These are phyloP conservation scores for Skeletonema menzelii DNA, from an alignment of 108 stramenopile genomes.

Conservation along the genomic window DNA sequence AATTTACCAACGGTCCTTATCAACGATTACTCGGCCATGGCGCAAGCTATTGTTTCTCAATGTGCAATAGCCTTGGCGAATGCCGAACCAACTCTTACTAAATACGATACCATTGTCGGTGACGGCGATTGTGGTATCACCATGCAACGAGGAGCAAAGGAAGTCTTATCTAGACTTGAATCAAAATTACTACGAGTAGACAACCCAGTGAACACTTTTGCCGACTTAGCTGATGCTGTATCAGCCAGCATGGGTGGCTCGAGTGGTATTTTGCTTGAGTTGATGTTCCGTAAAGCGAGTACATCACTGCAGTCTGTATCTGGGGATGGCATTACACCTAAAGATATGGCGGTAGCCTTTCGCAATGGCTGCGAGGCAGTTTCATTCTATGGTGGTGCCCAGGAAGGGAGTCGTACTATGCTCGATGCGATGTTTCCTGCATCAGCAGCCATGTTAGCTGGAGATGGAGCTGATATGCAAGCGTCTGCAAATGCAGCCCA, in stretches of 20 bases:
- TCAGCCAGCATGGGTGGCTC: conserved; percentile 95
- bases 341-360: conserved; percentile 71
- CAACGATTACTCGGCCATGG: conserved; percentile 38
- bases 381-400: conserved; percentile 91
- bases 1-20: conserved; percentile 51
- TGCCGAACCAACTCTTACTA: conserved; percentile 82
- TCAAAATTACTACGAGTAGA: conserved; percentile 27
- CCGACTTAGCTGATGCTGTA: conserved; percentile 76
- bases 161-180: conserved; percentile 65
- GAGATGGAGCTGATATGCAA: conserved; percentile 23
- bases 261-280: conserved; percentile 90
- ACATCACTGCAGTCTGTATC: conserved; percentile 37
- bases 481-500: conserved; percentile 72
- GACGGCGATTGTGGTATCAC: conserved; percentile 98
- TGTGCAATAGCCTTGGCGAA: conserved; percentile 63
- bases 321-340: conserved; percentile 44
- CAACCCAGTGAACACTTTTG: conserved; percentile 68
- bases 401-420: conserved; percentile 93
- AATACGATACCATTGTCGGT: conserved; percentile 92
- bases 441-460: conserved; percentile 42
- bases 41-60: conserved; percentile 26
- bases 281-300: conserved; percentile 88
- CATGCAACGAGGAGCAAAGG: conserved; percentile 91
- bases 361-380: conserved; percentile 88
- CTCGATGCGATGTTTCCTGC: conserved; percentile 93